These are phyloP conservation scores for Talinum fruticosum DNA, from an alignment of 148 eudicot genomes.

Conservation along the genomic window DNA sequence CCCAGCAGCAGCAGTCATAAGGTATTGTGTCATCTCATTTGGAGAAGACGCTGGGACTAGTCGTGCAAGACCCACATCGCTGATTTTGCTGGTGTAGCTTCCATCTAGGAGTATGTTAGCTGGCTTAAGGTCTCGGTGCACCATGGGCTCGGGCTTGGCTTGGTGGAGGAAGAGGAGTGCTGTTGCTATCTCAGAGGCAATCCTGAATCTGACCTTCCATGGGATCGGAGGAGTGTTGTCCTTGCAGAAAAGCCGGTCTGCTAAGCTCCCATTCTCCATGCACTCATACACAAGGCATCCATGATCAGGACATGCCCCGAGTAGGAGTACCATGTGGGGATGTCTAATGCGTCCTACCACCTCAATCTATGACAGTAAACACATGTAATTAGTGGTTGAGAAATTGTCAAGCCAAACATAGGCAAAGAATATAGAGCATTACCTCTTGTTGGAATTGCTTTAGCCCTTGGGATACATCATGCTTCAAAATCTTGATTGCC, in stretches of 20 bases:
- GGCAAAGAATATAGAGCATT: background rate
- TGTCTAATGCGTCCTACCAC: constrained; percentile 75
- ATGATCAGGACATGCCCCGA: constrained; percentile 80
- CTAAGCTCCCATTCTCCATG: constrained; percentile 82
- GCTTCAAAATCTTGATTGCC: constrained; percentile 73
- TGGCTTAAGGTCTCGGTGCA: constrained; percentile 86
- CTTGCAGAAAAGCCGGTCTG: constrained; percentile 63
- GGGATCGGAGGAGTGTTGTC: constrained; percentile 57
- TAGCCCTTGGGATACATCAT: constrained; percentile 66
- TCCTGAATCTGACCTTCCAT: constrained; percentile 60
- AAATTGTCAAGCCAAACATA: no score
- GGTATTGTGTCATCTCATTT: constrained; percentile 49
- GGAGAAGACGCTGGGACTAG: constrained; percentile 61
- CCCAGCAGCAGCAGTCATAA: constrained; percentile 80
- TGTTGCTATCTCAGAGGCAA: constrained; percentile 67
- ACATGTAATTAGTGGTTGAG: no score
- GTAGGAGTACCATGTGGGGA: constrained; percentile 82
- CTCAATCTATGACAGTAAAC: constrained; percentile 48
- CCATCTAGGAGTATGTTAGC: constrained; percentile 71
- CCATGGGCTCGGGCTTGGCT: constrained; percentile 75
- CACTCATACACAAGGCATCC: constrained; percentile 82
- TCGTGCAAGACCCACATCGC: constrained; percentile 74
- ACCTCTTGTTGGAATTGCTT: constrained; percentile 77
- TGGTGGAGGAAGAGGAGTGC: constrained; percentile 71
- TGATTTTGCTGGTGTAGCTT: constrained; percentile 61